These are phyloP conservation scores for Paramecium octaurelia DNA, from an alignment of 73 alveolate genomes.

Conservation along the genomic window DNA sequence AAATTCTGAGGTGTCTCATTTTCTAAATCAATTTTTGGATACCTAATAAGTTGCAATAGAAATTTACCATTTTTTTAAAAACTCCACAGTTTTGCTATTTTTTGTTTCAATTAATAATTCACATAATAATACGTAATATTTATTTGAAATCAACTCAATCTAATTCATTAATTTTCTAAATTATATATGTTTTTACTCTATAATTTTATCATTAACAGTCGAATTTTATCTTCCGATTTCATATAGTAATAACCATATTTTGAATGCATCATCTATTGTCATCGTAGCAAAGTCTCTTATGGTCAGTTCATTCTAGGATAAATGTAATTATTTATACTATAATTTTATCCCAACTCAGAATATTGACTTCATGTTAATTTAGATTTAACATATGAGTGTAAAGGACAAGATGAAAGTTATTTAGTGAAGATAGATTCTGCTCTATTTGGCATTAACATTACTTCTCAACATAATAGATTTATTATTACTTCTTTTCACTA, in stretches of 20 bases:
- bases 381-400: background rate
- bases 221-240: background rate
- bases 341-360: background rate
- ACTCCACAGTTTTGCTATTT: background rate
- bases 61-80: background rate
- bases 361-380: background rate
- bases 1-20: background rate
- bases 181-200: background rate
- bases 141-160: background rate
- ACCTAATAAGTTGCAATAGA: background rate
- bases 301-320: background rate
- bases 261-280: background rate
- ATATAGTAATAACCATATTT: background rate
- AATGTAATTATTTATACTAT: background rate
- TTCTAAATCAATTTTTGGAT: background rate
- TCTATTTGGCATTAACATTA: background rate
- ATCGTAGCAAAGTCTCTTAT: background rate
- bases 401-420: background rate
- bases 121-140: background rate
- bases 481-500: background rate
- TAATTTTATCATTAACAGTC: background rate
- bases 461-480: background rate
- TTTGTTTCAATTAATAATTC: constrained; percentile 6
- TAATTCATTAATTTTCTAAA: background rate
- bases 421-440: background rate